These are phyloP conservation scores for Ochetophila trinervis DNA, from an alignment of 306 rosid genomes.

Conservation along the genomic window DNA sequence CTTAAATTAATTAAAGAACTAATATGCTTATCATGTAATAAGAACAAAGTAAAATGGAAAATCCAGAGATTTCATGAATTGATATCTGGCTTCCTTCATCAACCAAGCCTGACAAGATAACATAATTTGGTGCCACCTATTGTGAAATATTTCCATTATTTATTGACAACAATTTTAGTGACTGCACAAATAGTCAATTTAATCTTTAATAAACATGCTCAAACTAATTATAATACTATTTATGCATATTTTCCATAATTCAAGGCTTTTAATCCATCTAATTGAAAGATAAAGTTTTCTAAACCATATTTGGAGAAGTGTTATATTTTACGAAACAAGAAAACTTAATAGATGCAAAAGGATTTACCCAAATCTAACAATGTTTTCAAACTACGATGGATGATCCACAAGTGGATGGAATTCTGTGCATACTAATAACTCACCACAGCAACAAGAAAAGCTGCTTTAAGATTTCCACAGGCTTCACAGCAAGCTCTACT, in stretches of 20 bases:
- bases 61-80: not conserved
- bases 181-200: not conserved
- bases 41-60: not conserved
- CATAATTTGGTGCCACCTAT: too few species aligned
- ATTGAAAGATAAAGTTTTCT: too few species aligned
- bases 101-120: not conserved
- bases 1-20: too few species aligned
- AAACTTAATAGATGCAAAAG: too few species aligned
- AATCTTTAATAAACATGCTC: not conserved
- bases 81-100: not conserved
- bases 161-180: not conserved
- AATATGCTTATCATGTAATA: not conserved
- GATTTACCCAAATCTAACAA: not conserved
- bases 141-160: too few species aligned
- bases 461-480: conserved; percentile 99
- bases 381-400: not conserved
- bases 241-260: too few species aligned
- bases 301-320: not conserved
- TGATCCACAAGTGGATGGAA: not conserved
- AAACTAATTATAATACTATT: too few species aligned
- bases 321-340: not conserved
- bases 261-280: too few species aligned
- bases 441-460: conserved; percentile 96
- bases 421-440: conserved; percentile 33
- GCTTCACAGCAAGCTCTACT: conserved; percentile 96